Base-by-base conservation (phyloP, 1,284 basidiomycete genomes). In the Vanrija sp. region DNA sequence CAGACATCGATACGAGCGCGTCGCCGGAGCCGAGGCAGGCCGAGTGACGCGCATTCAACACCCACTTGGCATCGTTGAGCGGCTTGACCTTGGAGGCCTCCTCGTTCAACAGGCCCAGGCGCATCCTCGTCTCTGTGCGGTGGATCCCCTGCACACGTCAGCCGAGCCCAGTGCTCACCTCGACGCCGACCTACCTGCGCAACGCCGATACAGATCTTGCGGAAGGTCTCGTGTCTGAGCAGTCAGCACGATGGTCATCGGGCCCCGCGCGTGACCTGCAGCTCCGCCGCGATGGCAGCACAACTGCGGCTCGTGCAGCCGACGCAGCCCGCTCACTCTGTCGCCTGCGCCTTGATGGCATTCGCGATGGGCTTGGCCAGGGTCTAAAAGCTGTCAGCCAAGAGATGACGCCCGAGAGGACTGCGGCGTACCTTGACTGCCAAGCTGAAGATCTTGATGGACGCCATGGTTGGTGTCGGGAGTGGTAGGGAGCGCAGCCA, bases 311-410 rank as follows among this genome's bases (percentile, higher is more conserved):
- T 23, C 21, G 21, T 23, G 21, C 21, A 23, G 21, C 21, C 28
- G 1, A 10, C 28, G 28, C 28, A 10, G 23, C 29, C 14, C 76
- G 65, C 85, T 65, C 66, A 91, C 89, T 90, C 82, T 61, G 83
- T 85, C 2, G 87, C 89, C 71, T 91, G 89, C 40, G 81, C 80
- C 76, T 87, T 91, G 54, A 92, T 79, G 48, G 81, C 81, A 51
- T 80, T 80, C 43, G 87, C 86, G 63, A 92, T 90, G 42, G 89
- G 89, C 78, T 91, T 91, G 51, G 89, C 89, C 68, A 91, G 72
- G 28, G 88, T 91, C 89, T 91, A 39, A 43, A 29, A 16, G 16
- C 16, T 10, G 29, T 34, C 12, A 34, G 34, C 34, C 14, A 16
- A 38, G 19, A 38, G 8, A 12, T 34, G 34, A 3, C 12, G 9